phyloP scores from a whole-genome alignment of 768 basidiomycete genomes.

The Cyclocybe cylindracea region DNA sequence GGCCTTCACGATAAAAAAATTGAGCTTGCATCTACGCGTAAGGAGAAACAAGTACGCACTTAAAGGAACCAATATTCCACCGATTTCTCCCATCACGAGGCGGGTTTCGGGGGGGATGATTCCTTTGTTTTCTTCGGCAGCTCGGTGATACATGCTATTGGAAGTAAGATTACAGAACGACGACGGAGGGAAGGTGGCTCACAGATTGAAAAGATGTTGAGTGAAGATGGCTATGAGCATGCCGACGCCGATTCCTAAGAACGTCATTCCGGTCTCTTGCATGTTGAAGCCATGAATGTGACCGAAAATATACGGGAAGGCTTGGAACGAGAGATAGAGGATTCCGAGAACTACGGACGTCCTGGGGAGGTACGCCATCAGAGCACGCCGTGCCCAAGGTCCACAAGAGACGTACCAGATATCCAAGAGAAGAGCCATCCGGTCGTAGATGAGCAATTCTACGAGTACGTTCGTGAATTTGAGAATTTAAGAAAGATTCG shows the following conservation, averaged over 20 bases:
- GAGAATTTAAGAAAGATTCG: not conserved
- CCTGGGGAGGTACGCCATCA: constrained; percentile 42
- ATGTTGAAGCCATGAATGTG: constrained; percentile 47
- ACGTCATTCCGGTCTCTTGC: constrained; percentile 55
- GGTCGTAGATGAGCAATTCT: constrained; percentile 67
- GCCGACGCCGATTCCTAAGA: constrained; percentile 63
- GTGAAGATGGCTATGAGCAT: constrained; percentile 50
- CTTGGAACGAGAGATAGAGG: constrained; percentile 66
- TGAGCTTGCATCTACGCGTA: constrained; percentile 40
- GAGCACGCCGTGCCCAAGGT: constrained; percentile 44
- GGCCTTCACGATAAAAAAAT: constrained; percentile 28
- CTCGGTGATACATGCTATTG: constrained; percentile 36
- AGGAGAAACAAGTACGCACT: constrained; percentile 54
- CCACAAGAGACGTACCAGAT: constrained; percentile 52
- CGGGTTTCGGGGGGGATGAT: constrained; percentile 65
- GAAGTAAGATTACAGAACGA: not conserved
- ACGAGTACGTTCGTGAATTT: not conserved
- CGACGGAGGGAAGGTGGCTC: constrained; percentile 12
- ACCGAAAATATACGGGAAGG: constrained; percentile 56
- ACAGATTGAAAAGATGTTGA: constrained; percentile 61
- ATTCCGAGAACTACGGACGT: constrained; percentile 60
- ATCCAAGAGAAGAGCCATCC: constrained; percentile 76
- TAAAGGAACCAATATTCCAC: constrained; percentile 65
- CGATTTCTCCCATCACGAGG: constrained; percentile 66
- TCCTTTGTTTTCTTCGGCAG: constrained; percentile 39